Conservation (phyloP, 108 stramenopile genomes). For the Cyclotella atomus region DNA sequence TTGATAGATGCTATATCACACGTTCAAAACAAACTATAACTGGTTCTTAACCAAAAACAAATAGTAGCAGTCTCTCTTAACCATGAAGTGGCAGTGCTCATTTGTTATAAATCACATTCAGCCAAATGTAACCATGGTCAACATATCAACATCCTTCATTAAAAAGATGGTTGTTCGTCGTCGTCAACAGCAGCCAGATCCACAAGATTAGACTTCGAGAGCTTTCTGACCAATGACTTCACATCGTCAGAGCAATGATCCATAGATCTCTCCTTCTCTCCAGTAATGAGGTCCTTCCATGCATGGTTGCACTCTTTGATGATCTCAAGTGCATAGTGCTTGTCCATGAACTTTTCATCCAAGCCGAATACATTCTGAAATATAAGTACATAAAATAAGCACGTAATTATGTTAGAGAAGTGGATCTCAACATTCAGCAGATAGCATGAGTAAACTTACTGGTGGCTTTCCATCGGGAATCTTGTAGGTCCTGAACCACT, state of each 20-base stretch:
- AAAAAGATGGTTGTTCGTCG: constrained; percentile 68
- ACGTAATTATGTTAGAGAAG: too few species aligned
- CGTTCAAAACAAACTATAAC: too few species aligned
- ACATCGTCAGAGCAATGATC: constrained; percentile 63
- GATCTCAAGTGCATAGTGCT: constrained; percentile 87
- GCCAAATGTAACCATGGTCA: not conserved
- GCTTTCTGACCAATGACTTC: constrained; percentile 78
- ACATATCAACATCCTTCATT: not conserved
- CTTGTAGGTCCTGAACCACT: constrained; percentile 99
- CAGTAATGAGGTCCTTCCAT: constrained; percentile 87
- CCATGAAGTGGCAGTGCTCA: not conserved
- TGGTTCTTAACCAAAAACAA: not conserved
- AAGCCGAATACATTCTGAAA: constrained; percentile 87
- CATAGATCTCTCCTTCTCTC: constrained; percentile 77
- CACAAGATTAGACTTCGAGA: constrained; percentile 80
- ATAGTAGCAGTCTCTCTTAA: not conserved
- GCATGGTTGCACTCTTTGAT: constrained; percentile 88
- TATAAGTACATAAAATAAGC: too few species aligned
- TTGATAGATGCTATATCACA: too few species aligned
- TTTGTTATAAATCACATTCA: not conserved
- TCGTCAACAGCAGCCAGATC: constrained; percentile 59
- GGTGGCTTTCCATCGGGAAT: constrained; percentile 98
- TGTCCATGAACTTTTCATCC: constrained; percentile 94
- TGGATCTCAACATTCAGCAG: not conserved
- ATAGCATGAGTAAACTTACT: too few species aligned